Evolutionary conservation across 176 grass and related monocot species (phyloP), one percentile per base, ranked within the genome.

Genomic region (Phoenix dactylifera): DNA sequence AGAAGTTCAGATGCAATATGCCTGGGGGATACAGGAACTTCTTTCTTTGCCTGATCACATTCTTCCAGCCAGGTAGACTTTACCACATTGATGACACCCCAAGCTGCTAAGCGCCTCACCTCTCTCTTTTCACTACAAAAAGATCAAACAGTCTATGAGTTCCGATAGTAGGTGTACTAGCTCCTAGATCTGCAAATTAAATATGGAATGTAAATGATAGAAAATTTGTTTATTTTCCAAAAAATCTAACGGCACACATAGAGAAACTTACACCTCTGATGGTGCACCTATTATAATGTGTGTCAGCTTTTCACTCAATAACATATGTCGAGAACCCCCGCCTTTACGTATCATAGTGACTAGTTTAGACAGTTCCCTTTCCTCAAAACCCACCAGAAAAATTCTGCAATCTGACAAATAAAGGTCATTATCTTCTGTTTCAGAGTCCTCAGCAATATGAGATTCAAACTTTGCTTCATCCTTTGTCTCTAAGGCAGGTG

Each of bases 391-490:
- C 57, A 96, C 87, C 58, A 96, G 54, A 82, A 83, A 88, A 80
- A 96, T 87, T 82, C 77, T 85, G 62, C 83, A 90, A 71, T 88
- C 70, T 67, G 83, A 96, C 68, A 96, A 74, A 76, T 96, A 96
- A 39, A 85, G 72, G 58, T 96, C 78, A 59, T 95, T 72, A 58
- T 94, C 81, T 73, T 83, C 86, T 0, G 66, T 69, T 52, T 96
- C 87, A 12, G 87, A 85, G 65, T 88, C 83, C 64, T 82, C 86
- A 80, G 83, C 81, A 60, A 90, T 66, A 71, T 55, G 72, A 69
- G 64, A 67, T 68, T 85, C 73, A 18, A 74, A 68, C 20, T 75
- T 79, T 75, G 72, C 56, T 69, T 75, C 72, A 35, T 82, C 64
- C 68, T 68, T 16, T 52, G 35, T 82, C 70, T 74, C 63, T 30